These are phyloP conservation scores for Wickerhamiella australiensis DNA, from an alignment of 805 yeast genomes.

Conservation along the genomic window DNA sequence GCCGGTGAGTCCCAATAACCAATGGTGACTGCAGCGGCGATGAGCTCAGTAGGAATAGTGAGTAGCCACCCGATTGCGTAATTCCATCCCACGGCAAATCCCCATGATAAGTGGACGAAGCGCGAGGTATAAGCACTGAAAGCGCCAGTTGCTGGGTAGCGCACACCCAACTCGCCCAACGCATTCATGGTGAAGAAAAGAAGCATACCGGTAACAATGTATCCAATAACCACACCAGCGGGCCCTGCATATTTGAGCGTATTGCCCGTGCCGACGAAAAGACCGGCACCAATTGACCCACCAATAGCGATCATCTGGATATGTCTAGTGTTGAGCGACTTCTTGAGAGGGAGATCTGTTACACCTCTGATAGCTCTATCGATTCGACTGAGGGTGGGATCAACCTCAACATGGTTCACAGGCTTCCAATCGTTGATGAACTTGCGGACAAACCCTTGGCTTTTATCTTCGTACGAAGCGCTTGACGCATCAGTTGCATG, in stretches of 20 bases:
- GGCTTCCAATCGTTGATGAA: conserved; percentile 13
- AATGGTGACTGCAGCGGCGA: conserved; percentile 45
- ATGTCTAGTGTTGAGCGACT: background rate
- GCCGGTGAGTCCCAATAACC: conserved; percentile 38
- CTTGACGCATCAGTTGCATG: background rate
- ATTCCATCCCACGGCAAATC: conserved; percentile 59
- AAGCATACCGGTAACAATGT: conserved; percentile 47
- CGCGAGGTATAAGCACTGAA: conserved; percentile 45
- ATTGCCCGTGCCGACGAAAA: conserved; percentile 53
- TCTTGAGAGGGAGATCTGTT: conserved; percentile 1
- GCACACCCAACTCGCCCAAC: conserved; percentile 56
- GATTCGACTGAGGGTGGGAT: conserved; percentile 19
- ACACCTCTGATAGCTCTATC: conserved; percentile 30
- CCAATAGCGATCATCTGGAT: conserved; percentile 10
- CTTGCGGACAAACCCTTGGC: background rate
- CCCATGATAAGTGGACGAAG: conserved; percentile 48
- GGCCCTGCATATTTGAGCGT: conserved; percentile 52
- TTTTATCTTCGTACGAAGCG: background rate
- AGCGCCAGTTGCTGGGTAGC: conserved; percentile 43
- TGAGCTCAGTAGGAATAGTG: conserved; percentile 49
- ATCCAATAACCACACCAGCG: conserved; percentile 47
- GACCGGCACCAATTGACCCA: conserved; percentile 53
- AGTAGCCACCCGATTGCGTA: conserved; percentile 50
- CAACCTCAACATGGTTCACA: conserved; percentile 12
- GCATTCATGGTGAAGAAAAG: conserved; percentile 49